Conservation (phyloP, 1,284 basidiomycete genomes). For the Ceratorhiza oryzae-sativae region DNA sequence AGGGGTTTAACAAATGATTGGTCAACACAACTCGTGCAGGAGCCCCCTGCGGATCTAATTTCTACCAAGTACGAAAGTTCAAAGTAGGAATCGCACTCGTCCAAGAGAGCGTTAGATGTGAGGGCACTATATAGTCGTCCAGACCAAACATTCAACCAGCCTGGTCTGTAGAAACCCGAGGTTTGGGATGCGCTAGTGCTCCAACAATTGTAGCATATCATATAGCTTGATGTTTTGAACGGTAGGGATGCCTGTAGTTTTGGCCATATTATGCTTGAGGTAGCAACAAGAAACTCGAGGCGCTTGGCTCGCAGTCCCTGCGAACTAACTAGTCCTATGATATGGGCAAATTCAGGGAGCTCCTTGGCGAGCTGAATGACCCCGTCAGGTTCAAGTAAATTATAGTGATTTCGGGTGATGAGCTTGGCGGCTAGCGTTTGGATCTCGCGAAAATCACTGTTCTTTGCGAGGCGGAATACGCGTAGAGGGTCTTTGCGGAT, state of each 20-base stretch:
- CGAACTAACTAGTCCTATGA: slow-evolving; percentile 8
- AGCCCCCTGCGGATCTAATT: no score
- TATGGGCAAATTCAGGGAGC: neutral
- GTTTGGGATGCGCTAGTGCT: neutral
- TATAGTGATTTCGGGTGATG: neutral
- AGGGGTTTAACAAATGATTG: neutral
- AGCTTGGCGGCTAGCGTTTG: slow-evolving; percentile 1
- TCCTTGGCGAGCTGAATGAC: neutral
- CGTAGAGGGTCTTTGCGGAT: neutral
- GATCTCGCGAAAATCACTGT: neutral
- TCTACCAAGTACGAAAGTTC: neutral
- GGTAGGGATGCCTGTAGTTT: neutral
- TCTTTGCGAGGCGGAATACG: neutral
- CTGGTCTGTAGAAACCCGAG: neutral
- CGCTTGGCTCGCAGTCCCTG: neutral
- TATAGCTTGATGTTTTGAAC: neutral
- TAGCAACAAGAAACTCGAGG: neutral
- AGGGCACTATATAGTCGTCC: neutral
- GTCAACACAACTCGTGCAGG: neutral
- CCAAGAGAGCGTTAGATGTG: neutral
- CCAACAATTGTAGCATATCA: neutral
- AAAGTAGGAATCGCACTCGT: neutral
- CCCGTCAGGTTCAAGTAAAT: neutral
- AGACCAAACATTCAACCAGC: neutral
- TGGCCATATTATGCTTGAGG: neutral